Evolutionary conservation across 176 grass and related monocot genomes (phyloP).

Genomic region (Hordeum vulgare): MorexV3_pseudomolecules_assembly NC_058520.1:594743942-594744441

Average conservation of each 20-base stretch:
- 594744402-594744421: constrained; percentile 57
- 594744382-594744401: constrained; percentile 78
- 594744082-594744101: not conserved
- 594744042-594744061: not conserved
- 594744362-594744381: constrained; percentile 68
- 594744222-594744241: constrained; percentile 59
- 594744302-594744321: constrained; percentile 38
- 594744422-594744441: not conserved
- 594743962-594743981: not conserved
- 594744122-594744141: not conserved
- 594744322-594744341: constrained; percentile 62
- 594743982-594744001: not conserved
- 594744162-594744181: not conserved
- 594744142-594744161: constrained; percentile 17
- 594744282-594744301: constrained; percentile 40
- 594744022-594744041: not conserved
- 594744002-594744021: not conserved
- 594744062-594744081: not conserved
- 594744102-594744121: constrained; percentile 4
- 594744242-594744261: constrained; percentile 6
- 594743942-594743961: not conserved
- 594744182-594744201: constrained; percentile 7
- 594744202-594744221: constrained; percentile 43
- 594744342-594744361: constrained; percentile 52
- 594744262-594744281: constrained; percentile 40